These are phyloP conservation scores for Scenedesmus sp. DNA, from an alignment of 163 green algal genomes.

Conservation along the genomic window DNA sequence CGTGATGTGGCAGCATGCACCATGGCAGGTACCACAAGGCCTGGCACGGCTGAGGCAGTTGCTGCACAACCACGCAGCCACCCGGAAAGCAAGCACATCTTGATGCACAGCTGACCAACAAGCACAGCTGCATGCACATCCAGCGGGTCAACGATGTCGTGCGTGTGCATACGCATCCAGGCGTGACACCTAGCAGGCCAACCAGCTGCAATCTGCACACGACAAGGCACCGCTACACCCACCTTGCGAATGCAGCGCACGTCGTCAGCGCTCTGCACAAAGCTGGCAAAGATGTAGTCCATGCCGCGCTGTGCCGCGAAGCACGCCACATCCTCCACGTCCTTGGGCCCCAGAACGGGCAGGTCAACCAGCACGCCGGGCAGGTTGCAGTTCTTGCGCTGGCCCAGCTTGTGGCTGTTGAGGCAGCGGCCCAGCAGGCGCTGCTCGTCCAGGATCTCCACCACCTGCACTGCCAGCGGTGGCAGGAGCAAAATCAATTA, in stretches of 20 bases:
- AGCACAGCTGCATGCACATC: too few relatives aligned
- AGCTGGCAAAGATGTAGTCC: conserved; percentile 88
- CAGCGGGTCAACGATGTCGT: too few relatives aligned
- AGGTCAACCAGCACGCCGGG: conserved; percentile 94
- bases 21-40: too few relatives aligned
- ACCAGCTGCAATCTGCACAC: too few relatives aligned
- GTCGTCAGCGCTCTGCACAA: conserved; percentile 87
- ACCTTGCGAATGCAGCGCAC: conserved; percentile 73
- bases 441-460: conserved; percentile 66
- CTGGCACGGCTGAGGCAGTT: too few relatives aligned
- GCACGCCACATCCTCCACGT: conserved; percentile 85
- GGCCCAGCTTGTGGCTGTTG: conserved; percentile 78
- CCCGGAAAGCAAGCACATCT: too few relatives aligned
- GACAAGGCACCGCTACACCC: conserved; percentile 3
- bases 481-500: neutral
- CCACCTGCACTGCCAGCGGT: conserved; percentile 59
- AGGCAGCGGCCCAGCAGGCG: conserved; percentile 60
- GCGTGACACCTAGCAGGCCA: too few relatives aligned
- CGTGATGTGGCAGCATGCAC: too few relatives aligned
- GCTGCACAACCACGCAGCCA: too few relatives aligned
- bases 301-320: conserved; percentile 82
- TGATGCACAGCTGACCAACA: too few relatives aligned
- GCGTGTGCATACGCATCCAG: too few relatives aligned
- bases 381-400: conserved; percentile 98
- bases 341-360: conserved; percentile 97